Evolutionary conservation across 768 basidiomycete species (phyloP), one percentile per base, ranked within the genome.

Genomic region (Leccinum aurantiacum): DNA sequence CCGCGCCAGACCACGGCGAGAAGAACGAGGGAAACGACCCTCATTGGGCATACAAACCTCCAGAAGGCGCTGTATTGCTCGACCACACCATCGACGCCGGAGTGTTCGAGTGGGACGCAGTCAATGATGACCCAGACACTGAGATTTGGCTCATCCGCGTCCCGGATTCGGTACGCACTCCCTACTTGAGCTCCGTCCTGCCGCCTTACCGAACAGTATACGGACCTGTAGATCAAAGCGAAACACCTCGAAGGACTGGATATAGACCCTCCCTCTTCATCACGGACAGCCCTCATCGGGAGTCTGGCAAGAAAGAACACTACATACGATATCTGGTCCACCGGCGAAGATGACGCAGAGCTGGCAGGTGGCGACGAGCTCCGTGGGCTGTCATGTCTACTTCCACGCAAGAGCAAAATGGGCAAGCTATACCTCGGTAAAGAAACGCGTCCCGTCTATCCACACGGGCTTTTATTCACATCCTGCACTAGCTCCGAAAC

Each of bases 71-170:
- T n/a, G 71, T 75, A 8, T 69, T 80, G 15, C 67, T 87, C n/a
- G 77, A 84, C 52, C 73, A 80, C 59, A 64, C 72, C 24, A 73
- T 75, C 14, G 82, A 87, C 59, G 61, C 8, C 2, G 76, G 77
- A 1, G 77, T 79, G 3, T 89, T 89, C 65, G 89, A 90, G 65
- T 91, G 88, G 88, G 87, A 88, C 59, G 72, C 76, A 6, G 61
- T 92, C 5, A 77, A 82, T 11, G 72, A 81, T 53, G 79, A 87
- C 27, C 71, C 76, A 0, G 82, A 90, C 60, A 65, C 84, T 10
- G 89, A 92, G 64, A 65, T 92, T 9, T 91, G 89, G 83, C 73
- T 90, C 13, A 80, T 91, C 37, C 82, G 90, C 11, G 81, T 85
- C 15, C 90, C 90, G 24, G 83, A 86, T 13, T 79, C 79, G 41